These are phyloP conservation scores for Diaporthe humulicola DNA, from an alignment of 2,329 filamentous ascomycete species.

Conservation along the genomic window DNA sequence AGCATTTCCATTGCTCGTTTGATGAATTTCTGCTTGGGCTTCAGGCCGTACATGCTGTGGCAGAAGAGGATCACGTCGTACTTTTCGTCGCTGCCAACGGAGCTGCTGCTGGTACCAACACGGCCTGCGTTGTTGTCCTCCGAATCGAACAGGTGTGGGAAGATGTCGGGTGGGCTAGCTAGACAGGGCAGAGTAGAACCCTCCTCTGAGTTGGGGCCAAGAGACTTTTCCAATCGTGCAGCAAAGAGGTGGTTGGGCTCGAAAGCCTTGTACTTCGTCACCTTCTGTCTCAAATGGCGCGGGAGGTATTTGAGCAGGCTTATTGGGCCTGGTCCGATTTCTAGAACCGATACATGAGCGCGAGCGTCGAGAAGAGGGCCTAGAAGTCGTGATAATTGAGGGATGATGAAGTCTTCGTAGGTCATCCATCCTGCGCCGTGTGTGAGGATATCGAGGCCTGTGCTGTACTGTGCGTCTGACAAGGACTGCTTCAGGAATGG, in stretches of 20 bases:
- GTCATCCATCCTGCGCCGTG: conserved; percentile 50
- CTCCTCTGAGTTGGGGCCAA: conserved; percentile 48
- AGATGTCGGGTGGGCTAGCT: conserved; percentile 54
- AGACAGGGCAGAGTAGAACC: conserved; percentile 57
- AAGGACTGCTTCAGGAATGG: background rate
- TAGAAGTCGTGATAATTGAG: conserved; percentile 60
- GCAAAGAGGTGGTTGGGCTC: conserved; percentile 66
- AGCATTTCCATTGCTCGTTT: conserved; percentile 63
- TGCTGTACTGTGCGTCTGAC: conserved; percentile 61
- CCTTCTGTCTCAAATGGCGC: conserved; percentile 52
- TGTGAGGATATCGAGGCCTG: conserved; percentile 60
- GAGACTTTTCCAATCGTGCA: conserved; percentile 55
- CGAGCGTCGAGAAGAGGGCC: conserved; percentile 56
- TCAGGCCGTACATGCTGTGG: conserved; percentile 75
- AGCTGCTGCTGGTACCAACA: conserved; percentile 40
- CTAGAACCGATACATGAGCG: conserved; percentile 63
- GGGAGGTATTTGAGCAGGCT: conserved; percentile 67
- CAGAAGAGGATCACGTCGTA: conserved; percentile 73
- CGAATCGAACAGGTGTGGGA: conserved; percentile 54
- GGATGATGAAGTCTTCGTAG: conserved; percentile 66
- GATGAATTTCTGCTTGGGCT: conserved; percentile 60
- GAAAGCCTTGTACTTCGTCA: conserved; percentile 66
- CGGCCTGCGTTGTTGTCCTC: conserved; percentile 44
- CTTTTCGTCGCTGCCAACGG: conserved; percentile 48
- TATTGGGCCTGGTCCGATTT: conserved; percentile 70